phyloP scores from a whole-genome alignment of 2,329 filamentous ascomycete species.

The Paracamarosporium sp. region DNA sequence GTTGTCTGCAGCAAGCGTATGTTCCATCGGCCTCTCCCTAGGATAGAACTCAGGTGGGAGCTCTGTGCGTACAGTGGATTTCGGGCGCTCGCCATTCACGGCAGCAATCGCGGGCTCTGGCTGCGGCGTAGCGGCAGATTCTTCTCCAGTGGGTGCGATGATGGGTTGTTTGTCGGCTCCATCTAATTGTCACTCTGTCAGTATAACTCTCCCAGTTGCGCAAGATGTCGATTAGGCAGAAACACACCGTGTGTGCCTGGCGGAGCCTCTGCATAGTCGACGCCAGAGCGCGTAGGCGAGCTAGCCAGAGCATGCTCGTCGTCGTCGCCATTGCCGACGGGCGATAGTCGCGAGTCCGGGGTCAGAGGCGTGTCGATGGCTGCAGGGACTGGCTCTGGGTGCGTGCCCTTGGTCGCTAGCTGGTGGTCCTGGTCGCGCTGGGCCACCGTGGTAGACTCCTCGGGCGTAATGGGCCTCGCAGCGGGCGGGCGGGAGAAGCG shows the following conservation, averaged over 20 bases:
- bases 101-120: slow-evolving; percentile 11
- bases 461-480: slow-evolving; percentile 36
- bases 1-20: slow-evolving; percentile 30
- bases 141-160: background rate
- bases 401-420: slow-evolving; percentile 15
- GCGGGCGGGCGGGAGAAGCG: slow-evolving; percentile 38
- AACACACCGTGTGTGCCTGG: slow-evolving; percentile 28
- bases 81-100: slow-evolving; percentile 28
- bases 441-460: slow-evolving; percentile 27
- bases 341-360: slow-evolving; percentile 35
- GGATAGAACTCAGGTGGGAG: slow-evolving; percentile 47
- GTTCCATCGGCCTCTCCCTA: slow-evolving; percentile 28
- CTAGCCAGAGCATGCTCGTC: slow-evolving; percentile 18
- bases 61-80: slow-evolving; percentile 30
- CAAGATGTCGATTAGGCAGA: background rate
- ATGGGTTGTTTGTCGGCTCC: background rate
- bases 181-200: slow-evolving; percentile 9
- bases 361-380: slow-evolving; percentile 29
- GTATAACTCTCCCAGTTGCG: background rate
- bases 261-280: slow-evolving; percentile 21
- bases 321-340: slow-evolving; percentile 15
- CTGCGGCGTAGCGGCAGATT: slow-evolving; percentile 2
- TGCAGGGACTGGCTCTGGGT: slow-evolving; percentile 18
- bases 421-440: slow-evolving; percentile 23
- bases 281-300: slow-evolving; percentile 22